Conservation (phyloP, 169 alveolate species). For the Babesia gibsoni region DNA sequence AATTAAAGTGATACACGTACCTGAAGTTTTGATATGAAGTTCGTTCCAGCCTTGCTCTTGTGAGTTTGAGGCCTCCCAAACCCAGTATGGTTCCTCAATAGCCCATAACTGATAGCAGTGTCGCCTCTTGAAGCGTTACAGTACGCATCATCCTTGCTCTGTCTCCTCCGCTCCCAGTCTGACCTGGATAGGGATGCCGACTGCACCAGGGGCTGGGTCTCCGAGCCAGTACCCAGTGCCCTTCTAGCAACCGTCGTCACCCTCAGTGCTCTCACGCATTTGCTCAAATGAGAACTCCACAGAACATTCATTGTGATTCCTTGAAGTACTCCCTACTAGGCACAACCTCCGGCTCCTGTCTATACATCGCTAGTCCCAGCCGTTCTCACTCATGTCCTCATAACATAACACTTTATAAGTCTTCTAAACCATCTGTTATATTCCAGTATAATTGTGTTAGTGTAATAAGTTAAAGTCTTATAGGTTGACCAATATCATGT, state of each 20-base stretch:
- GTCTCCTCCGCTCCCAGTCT: conserved; percentile 25
- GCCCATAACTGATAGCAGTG: background rate
- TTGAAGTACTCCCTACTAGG: no score
- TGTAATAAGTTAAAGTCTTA: no score
- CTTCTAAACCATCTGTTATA: no score
- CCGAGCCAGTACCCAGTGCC: background rate
- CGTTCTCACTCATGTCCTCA: no score
- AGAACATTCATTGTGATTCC: background rate
- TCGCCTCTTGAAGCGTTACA: background rate
- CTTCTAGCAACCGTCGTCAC: background rate
- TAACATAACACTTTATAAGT: no score
- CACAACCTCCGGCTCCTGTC: no score
- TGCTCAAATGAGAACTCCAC: background rate
- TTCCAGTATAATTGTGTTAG: no score
- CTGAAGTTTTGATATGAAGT: conserved; percentile 33
- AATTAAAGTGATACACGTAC: background rate
- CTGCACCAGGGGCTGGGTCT: conserved; percentile 15
- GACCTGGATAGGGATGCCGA: conserved; percentile 13
- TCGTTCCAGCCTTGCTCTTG: conserved; percentile 34
- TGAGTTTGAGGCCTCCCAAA: conserved; percentile 38
- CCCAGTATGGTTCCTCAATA: conserved; percentile 27
- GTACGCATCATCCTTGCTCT: background rate
- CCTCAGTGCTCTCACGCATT: background rate
- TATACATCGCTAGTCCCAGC: no score
- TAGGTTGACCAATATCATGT: no score